Evolutionary conservation across 306 rosid species (phyloP), one percentile per base, ranked within the genome.

Genomic region (Cicer pinnatifidum): DNA sequence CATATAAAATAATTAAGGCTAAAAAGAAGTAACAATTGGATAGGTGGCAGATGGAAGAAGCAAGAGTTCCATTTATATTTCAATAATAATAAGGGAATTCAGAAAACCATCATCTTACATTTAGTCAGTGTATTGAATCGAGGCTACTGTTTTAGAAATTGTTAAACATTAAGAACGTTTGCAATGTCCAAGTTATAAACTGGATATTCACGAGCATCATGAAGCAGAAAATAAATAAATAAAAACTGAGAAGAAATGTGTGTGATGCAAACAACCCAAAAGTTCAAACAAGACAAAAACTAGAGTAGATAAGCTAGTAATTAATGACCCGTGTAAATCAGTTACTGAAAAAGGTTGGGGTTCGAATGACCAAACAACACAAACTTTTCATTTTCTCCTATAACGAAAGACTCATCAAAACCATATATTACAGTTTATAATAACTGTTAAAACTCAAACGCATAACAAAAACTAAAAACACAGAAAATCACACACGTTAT

Each of bases 131-230:
- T 68, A 33, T 65, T 64, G 39, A 20, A 79, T 67, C 78, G 38
- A 75, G 67, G 82, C 70, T 57, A 86, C 84, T 77, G 78, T 78
- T 80, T 80, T 69, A 76, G 58, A 60, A 67, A 84, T 59, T 41
- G 9, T 41, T 41, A 41, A 41, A 28, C 88, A 68, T 62, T 76
- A 41, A 75, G n/a, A 69, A 82, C 69, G 61, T 75, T 82, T 57
- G 76, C 81, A 46, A 69, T 81, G 84, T 82, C 84, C 83, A 83
- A 82, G 75, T 72, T 84, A 78, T 82, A 66, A 78, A 65, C 71
- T 65, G 65, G 64, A 61, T 23, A 75, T 69, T 85, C 71, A 73
- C 64, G 13, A 75, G 83, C 13, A 47, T 28, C 35, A 28, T 28
- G 53, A 44, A 56, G 63, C 47, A 47, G 19, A 78, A 64, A 79